A percentile compares a stretch with the other conserved stretches of the same genome.
Evolutionary conservation across 2,329 filamentous ascomycete genomes (phyloP).

Genomic region (Monosporascus cannonballus): DNA sequence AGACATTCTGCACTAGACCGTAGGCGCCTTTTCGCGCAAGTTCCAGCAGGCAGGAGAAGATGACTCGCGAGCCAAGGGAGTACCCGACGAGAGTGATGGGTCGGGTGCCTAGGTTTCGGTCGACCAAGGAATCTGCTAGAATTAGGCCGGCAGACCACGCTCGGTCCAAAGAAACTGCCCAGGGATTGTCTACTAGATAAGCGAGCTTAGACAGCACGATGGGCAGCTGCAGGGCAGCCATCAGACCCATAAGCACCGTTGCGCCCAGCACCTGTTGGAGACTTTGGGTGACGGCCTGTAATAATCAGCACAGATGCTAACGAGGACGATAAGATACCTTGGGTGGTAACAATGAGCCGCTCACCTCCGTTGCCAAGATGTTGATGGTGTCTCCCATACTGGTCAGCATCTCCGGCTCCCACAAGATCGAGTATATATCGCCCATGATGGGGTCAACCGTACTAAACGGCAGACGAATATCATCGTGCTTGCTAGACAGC

Average conservation of each 20-base stretch:
- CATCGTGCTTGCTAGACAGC: conserved; percentile 98
- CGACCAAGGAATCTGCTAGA: conserved; percentile 87
- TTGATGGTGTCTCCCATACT: conserved; percentile 99
- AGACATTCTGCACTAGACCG: conserved; percentile 90
- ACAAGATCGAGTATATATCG: conserved; percentile 92
- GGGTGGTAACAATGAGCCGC: conserved; percentile 25
- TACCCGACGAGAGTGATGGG: conserved; percentile 93
- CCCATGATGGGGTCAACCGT: conserved; percentile 98
- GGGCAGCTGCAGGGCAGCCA: conserved; percentile 90
- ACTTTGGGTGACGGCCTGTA: conserved; percentile 84
- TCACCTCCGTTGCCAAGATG: conserved; percentile 91
- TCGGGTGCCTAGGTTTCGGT: conserved; percentile 82
- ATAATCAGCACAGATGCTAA: conserved; percentile 19
- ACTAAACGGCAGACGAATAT: conserved; percentile 90
- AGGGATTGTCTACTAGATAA: conserved; percentile 97
- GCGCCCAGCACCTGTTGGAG: conserved; percentile 91
- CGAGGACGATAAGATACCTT: neutral
- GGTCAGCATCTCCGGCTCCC: conserved; percentile 96
- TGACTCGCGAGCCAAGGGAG: conserved; percentile 85
- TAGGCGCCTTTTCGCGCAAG: conserved; percentile 77
- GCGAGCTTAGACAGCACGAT: conserved; percentile 88
- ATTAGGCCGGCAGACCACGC: conserved; percentile 86
- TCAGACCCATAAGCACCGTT: conserved; percentile 80
- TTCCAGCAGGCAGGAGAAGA: conserved; percentile 86
- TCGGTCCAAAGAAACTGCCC: conserved; percentile 91